Evolutionary conservation across 2,329 filamentous ascomycete species (phyloP).

Genomic region (Tympanopsis confertula): DNA sequence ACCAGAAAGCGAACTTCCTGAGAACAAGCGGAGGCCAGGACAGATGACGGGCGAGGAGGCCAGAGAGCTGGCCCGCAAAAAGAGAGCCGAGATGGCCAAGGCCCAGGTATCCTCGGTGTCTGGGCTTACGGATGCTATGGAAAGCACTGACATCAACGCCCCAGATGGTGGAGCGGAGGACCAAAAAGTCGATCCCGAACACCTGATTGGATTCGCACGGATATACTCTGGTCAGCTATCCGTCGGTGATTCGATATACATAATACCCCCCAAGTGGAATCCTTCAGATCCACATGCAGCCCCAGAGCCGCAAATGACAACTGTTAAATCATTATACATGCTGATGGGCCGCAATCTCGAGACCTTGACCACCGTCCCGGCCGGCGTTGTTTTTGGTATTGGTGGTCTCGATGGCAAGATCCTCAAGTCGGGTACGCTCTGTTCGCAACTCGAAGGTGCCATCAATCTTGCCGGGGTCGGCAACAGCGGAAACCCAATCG

Average conservation of each 20-base stretch:
- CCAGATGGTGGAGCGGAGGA: slow-evolving; percentile 37
- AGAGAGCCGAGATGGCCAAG: slow-evolving; percentile 79
- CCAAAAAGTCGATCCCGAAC: slow-evolving; percentile 63
- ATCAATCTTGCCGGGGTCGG: slow-evolving; percentile 82
- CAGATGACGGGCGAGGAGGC: slow-evolving; percentile 82
- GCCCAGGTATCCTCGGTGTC: slow-evolving; percentile 36
- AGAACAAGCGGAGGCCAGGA: slow-evolving; percentile 67
- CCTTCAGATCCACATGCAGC: slow-evolving; percentile 62
- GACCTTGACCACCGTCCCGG: slow-evolving; percentile 73
- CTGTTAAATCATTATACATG: slow-evolving; percentile 79
- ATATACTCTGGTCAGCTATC: slow-evolving; percentile 84
- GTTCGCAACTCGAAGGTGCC: slow-evolving; percentile 75
- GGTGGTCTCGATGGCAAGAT: slow-evolving; percentile 87
- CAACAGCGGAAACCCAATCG: slow-evolving; percentile 79
- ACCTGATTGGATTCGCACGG: slow-evolving; percentile 86
- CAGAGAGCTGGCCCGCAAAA: slow-evolving; percentile 73
- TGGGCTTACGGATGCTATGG: slow-evolving; percentile 9
- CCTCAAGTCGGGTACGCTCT: slow-evolving; percentile 90
- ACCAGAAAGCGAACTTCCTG: slow-evolving; percentile 78
- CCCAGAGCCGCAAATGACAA: slow-evolving; percentile 71
- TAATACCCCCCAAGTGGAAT: slow-evolving; percentile 85
- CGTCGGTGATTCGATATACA: slow-evolving; percentile 83
- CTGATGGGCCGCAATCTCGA: slow-evolving; percentile 90
- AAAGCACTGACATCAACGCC: slow-evolving; percentile 38
- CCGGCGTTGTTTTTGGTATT: slow-evolving; percentile 90